A percentile compares a stretch with the other conserved stretches of the same genome.
Evolutionary conservation across 2,329 filamentous ascomycete species (phyloP).

Genomic region (Aspergillus sp.): DNA sequence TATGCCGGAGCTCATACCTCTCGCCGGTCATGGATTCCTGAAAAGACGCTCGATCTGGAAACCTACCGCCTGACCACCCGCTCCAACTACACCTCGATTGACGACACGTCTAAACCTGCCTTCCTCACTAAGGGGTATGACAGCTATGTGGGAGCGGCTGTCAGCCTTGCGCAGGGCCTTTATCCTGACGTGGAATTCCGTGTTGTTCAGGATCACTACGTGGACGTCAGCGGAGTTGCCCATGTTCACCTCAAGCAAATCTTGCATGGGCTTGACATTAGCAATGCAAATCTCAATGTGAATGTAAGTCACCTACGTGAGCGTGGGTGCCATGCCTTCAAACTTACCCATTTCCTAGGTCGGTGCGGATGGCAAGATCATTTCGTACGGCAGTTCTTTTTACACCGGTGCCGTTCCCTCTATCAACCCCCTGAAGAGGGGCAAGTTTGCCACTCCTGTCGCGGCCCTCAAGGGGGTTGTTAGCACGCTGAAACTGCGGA

Average conservation of each 20-base stretch:
- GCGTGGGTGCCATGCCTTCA: too few relatives aligned
- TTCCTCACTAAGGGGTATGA: neutral
- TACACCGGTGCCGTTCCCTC: constrained; percentile 16
- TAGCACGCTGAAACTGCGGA: constrained; percentile 8
- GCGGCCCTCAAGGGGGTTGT: constrained; percentile 13
- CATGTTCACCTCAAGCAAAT: constrained; percentile 24
- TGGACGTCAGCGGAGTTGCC: constrained; percentile 22
- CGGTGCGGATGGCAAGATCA: constrained; percentile 21
- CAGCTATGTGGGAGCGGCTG: constrained; percentile 16
- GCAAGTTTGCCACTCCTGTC: constrained; percentile 11
- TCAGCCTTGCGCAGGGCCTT: constrained; percentile 11
- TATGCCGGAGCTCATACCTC: too few relatives aligned
- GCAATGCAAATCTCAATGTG: constrained; percentile 25
- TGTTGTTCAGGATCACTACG: constrained; percentile 21
- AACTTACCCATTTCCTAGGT: constrained; percentile 9
- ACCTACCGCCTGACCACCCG: too few relatives aligned
- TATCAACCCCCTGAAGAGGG: constrained; percentile 1
- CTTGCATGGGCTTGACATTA: constrained; percentile 21
- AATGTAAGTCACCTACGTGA: constrained; percentile 15
- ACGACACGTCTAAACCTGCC: neutral
- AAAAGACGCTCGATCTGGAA: too few relatives aligned
- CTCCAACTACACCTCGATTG: neutral
- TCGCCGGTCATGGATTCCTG: too few relatives aligned
- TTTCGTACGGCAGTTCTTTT: constrained; percentile 24
- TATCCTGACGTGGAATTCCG: constrained; percentile 16